phyloP scores from a whole-genome alignment of 1,284 basidiomycete species.

The Agaricales sp. region DNA sequence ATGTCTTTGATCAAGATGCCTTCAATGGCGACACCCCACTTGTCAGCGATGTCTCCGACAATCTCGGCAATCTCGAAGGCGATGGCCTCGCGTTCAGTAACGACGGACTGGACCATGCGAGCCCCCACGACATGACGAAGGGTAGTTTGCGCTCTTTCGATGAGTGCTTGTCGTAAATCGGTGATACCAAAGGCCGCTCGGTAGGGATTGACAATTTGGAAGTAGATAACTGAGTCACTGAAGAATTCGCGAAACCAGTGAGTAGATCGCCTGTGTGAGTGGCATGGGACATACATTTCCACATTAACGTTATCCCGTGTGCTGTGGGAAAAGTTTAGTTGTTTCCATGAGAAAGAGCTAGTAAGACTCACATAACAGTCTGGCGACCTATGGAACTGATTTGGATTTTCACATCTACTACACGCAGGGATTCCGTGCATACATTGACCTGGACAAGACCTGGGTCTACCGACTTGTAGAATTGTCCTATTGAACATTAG shows the following conservation, averaged over 20 bases:
- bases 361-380: slow-evolving; percentile 51
- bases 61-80: slow-evolving; percentile 95
- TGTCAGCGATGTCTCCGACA: slow-evolving; percentile 74
- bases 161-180: slow-evolving; percentile 79
- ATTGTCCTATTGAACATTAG: slow-evolving; percentile 38
- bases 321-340: slow-evolving; percentile 15
- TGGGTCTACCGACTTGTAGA: slow-evolving; percentile 92
- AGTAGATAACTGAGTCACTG: slow-evolving; percentile 86
- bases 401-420: slow-evolving; percentile 93
- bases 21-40: slow-evolving; percentile 95
- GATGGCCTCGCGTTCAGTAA: slow-evolving; percentile 93
- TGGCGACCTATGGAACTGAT: slow-evolving; percentile 82
- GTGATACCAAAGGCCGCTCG: slow-evolving; percentile 88
- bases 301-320: slow-evolving; percentile 87
- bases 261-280: slow-evolving; percentile 8
- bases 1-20: slow-evolving; percentile 93
- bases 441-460: slow-evolving; percentile 90
- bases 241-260: slow-evolving; percentile 5
- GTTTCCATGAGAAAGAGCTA: slow-evolving; percentile 1
- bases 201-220: slow-evolving; percentile 81
- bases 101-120: slow-evolving; percentile 73
- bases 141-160: slow-evolving; percentile 93
- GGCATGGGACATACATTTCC: slow-evolving; percentile 47
- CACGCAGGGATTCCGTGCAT: slow-evolving; percentile 75
- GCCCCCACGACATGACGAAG: slow-evolving; percentile 92